A percentile compares a stretch with the other conserved stretches of the same genome.
These are phyloP conservation scores for Kwoniella bestiolae DNA, from an alignment of 768 basidiomycete genomes.

Conservation along the genomic window DNA sequence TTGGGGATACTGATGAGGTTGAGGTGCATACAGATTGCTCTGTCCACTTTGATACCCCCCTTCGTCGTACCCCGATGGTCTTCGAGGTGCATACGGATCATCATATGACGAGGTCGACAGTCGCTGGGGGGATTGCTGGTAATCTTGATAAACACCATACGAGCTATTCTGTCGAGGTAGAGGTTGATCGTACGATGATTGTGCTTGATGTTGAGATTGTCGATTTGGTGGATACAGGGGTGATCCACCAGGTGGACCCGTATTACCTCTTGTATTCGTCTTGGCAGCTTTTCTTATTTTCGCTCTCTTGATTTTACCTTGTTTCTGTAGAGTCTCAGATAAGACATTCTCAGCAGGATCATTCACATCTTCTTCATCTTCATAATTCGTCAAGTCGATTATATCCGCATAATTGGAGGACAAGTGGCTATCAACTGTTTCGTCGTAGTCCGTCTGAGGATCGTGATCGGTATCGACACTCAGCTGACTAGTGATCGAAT, in stretches of 20 bases:
- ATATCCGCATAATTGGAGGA: constrained; percentile 51
- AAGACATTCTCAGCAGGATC: constrained; percentile 66
- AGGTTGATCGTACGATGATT: constrained; percentile 6
- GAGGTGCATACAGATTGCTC: constrained; percentile 11
- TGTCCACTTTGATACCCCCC: neutral
- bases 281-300: constrained; percentile 56
- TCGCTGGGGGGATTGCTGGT: neutral
- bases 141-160: constrained; percentile 4
- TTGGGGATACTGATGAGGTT: constrained; percentile 1
- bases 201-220: constrained; percentile 3
- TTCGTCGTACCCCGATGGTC: neutral
- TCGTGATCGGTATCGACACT: constrained; percentile 22
- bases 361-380: constrained; percentile 69
- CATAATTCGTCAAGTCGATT: constrained; percentile 75
- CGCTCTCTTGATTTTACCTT: constrained; percentile 67
- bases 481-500: constrained; percentile 40
- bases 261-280: neutral
- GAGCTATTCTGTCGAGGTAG: neutral
- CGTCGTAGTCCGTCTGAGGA: constrained; percentile 28
- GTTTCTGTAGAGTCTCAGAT: constrained; percentile 64
- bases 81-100: constrained; percentile 2
- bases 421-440: constrained; percentile 25
- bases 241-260: neutral
- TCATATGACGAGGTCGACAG: constrained; percentile 5
- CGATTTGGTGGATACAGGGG: constrained; percentile 11